Conservation (phyloP, 352 stramenopile genomes). For the Globisporangium carolinianum region DNA sequence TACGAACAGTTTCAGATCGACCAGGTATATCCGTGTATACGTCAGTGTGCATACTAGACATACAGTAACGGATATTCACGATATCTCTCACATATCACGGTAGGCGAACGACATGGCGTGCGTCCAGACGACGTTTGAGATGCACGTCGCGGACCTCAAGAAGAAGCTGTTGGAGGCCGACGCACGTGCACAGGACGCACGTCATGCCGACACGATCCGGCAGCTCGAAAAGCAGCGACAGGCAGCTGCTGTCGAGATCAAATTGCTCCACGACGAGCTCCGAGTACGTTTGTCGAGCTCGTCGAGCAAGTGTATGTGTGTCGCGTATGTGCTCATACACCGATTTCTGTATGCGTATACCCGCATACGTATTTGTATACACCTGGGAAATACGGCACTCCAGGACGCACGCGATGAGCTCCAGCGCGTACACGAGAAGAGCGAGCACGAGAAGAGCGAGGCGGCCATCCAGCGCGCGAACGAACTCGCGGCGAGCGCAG, state of each 20-base stretch:
- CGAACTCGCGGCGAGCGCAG: constrained; percentile 28
- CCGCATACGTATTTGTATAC: too few species aligned
- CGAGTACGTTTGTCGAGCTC: constrained; percentile 19
- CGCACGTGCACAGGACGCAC: constrained; percentile 27
- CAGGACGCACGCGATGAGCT: constrained; percentile 52
- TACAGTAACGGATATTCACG: neutral
- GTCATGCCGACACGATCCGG: constrained; percentile 33
- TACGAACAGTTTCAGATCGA: constrained; percentile 80
- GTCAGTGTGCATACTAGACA: neutral
- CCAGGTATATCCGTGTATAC: constrained; percentile 24
- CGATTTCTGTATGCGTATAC: too few species aligned
- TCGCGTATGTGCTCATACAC: too few species aligned
- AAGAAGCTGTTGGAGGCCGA: constrained; percentile 40
- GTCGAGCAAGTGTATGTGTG: too few species aligned
- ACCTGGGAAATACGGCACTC: too few species aligned
- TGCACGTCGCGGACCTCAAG: constrained; percentile 48
- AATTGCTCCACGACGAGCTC: constrained; percentile 54
- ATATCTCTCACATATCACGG: too few species aligned
- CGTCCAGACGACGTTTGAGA: constrained; percentile 60
- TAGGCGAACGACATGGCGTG: constrained; percentile 69
- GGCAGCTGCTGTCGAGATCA: constrained; percentile 46
- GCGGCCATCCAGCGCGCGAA: constrained; percentile 43
- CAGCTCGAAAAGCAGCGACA: constrained; percentile 53
- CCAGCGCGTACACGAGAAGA: constrained; percentile 22
- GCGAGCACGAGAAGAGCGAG: constrained; percentile 31